Conservation (phyloP, 805 yeast genomes). For the Ogataea pilisensis region DNA sequence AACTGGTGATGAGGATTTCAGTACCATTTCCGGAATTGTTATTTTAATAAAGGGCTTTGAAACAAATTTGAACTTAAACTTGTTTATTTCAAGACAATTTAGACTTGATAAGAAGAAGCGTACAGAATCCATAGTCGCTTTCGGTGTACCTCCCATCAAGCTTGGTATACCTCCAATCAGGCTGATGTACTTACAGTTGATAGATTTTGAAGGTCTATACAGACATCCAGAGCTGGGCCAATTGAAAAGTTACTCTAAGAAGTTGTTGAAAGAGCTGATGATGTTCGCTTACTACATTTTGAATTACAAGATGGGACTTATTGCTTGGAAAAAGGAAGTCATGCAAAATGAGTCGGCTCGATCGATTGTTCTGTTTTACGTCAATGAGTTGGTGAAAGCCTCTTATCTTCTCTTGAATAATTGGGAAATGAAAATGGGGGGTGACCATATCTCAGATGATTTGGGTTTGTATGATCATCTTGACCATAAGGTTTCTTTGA, state of each 20-base stretch:
- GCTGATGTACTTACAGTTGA: neutral
- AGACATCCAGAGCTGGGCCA: neutral
- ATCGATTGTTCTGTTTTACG: neutral
- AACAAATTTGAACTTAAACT: neutral
- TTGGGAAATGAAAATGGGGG: neutral
- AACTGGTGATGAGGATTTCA: neutral
- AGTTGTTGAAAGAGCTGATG: neutral
- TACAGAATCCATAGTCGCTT: neutral
- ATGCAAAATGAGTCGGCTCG: neutral
- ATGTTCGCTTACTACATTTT: neutral
- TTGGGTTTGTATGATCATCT: neutral
- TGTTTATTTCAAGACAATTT: neutral
- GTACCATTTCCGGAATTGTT: neutral
- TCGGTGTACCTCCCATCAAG: neutral
- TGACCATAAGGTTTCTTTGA: too few species aligned
- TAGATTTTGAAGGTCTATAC: neutral
- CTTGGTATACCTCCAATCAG: neutral
- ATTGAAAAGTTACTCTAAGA: neutral
- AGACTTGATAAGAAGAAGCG: neutral
- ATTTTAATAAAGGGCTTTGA: neutral
- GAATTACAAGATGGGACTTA: neutral
- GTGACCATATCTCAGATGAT: neutral
- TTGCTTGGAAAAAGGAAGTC: too few species aligned
- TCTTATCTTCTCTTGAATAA: slow-evolving; percentile 2
- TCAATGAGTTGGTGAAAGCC: slow-evolving; percentile 3